phyloP scores from a whole-genome alignment of 768 basidiomycete genomes.

The Gymnopilus junonius region DNA sequence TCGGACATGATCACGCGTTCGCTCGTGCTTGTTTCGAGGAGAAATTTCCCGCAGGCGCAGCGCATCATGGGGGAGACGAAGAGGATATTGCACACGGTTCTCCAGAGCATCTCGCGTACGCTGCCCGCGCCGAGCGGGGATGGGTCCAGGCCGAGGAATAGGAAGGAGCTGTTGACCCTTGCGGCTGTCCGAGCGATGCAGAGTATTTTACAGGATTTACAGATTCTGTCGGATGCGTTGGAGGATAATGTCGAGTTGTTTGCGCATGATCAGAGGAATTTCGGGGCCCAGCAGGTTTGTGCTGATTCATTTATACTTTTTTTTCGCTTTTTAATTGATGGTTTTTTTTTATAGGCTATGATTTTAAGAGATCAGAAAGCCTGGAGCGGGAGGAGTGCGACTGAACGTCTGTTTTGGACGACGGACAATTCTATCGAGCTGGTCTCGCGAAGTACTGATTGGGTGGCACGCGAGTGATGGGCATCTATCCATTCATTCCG shows the following conservation, averaged over 20 bases:
- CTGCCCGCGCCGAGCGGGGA: conserved; percentile 60
- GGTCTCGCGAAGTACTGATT: conserved; percentile 82
- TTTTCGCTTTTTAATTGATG: background rate
- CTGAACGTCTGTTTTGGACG: conserved; percentile 92
- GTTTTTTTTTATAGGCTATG: conserved; percentile 69
- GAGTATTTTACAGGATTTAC: conserved; percentile 86
- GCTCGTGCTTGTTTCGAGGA: conserved; percentile 87
- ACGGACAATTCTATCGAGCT: conserved; percentile 90
- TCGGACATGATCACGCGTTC: conserved; percentile 98
- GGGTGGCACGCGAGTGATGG: conserved; percentile 74
- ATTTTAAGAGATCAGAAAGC: conserved; percentile 94
- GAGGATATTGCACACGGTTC: conserved; percentile 88
- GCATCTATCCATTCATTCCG: background rate
- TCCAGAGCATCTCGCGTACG: conserved; percentile 80
- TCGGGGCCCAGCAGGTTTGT: conserved; percentile 92
- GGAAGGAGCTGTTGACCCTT: conserved; percentile 78
- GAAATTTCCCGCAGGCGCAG: conserved; percentile 90
- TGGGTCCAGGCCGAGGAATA: conserved; percentile 63
- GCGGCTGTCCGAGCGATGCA: conserved; percentile 81
- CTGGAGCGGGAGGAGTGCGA: conserved; percentile 91
- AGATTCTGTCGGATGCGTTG: conserved; percentile 82
- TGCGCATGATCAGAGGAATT: conserved; percentile 92
- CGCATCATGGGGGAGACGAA: conserved; percentile 91
- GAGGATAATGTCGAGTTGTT: conserved; percentile 93
- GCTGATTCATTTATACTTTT: background rate